phyloP scores from a whole-genome alignment of 208 protist genomes.

The Wallacemonas sp. region DNA sequence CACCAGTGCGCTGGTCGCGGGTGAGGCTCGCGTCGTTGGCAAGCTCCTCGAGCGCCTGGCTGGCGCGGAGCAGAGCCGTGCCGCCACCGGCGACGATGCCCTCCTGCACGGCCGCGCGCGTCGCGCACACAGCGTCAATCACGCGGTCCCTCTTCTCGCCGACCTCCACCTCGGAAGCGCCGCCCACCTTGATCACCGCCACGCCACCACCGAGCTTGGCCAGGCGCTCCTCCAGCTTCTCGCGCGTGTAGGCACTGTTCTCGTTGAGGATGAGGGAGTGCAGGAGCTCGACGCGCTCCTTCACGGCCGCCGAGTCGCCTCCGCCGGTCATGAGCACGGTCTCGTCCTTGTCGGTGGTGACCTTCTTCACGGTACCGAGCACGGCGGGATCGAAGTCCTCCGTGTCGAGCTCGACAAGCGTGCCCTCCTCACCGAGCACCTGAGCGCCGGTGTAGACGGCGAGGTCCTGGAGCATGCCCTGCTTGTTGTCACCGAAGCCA shows the following conservation, averaged over 20 bases:
- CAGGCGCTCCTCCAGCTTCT: slow-evolving; percentile 98
- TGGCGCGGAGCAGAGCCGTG: slow-evolving; percentile 95
- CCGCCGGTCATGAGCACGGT: slow-evolving; percentile 97
- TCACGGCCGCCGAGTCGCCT: slow-evolving; percentile 90
- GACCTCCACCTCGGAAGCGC: slow-evolving; percentile 98
- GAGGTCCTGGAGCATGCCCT: slow-evolving; percentile 98
- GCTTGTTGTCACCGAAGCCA: slow-evolving; percentile 99
- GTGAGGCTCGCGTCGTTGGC: slow-evolving; percentile 53
- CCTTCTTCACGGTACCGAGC: slow-evolving; percentile 80
- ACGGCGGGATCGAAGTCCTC: slow-evolving; percentile 74
- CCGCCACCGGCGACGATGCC: slow-evolving; percentile 99
- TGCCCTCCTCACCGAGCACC: slow-evolving; percentile 92
- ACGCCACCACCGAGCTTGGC: slow-evolving; percentile 98
- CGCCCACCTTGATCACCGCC: slow-evolving; percentile 97
- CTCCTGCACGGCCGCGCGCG: slow-evolving; percentile 98
- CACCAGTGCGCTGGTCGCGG: slow-evolving; percentile 96
- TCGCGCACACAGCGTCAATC: slow-evolving; percentile 99
- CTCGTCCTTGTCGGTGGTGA: slow-evolving; percentile 96
- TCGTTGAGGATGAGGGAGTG: slow-evolving; percentile 84
- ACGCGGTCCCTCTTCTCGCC: slow-evolving; percentile 99
- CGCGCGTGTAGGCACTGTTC: slow-evolving; percentile 95
- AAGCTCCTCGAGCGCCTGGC: slow-evolving; percentile 84
- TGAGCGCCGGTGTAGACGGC: slow-evolving; percentile 96
- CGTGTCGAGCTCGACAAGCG: slow-evolving; percentile 84
- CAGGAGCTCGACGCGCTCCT: slow-evolving; percentile 94